phyloP scores from a whole-genome alignment of 176 grass and related monocot species.

The Triticum urartu region DNA sequence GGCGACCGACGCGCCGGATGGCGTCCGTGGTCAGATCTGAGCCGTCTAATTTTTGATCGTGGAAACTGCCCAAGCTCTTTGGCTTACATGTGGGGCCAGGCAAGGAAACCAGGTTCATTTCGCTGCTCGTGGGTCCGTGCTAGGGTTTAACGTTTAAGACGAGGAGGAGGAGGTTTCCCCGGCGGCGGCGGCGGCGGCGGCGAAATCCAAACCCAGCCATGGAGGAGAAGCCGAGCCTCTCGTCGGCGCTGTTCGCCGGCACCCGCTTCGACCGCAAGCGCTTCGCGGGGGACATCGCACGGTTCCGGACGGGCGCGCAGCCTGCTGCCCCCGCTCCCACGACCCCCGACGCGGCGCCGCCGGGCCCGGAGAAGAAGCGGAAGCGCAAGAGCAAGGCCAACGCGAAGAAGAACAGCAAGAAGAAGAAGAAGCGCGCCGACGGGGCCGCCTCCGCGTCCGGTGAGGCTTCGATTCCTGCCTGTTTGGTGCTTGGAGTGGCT shows the following conservation, averaged over 20 bases:
- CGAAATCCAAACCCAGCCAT: slow-evolving; percentile 1
- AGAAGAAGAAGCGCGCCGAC: slow-evolving; percentile 46
- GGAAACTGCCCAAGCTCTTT: neutral
- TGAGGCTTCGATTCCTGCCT: neutral
- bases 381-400: slow-evolving; percentile 57
- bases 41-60: neutral
- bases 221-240: slow-evolving; percentile 58
- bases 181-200: slow-evolving; percentile 20
- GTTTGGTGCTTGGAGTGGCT: neutral
- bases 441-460: slow-evolving; percentile 10
- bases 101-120: neutral
- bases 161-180: neutral
- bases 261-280: slow-evolving; percentile 74
- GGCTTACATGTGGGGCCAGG: neutral
- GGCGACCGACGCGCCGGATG: neutral
- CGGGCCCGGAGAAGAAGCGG: slow-evolving; percentile 53
- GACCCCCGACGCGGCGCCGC: neutral
- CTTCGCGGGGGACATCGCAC: slow-evolving; percentile 56
- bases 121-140: slow-evolving; percentile 16
- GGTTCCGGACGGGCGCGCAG: slow-evolving; percentile 35
- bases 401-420: slow-evolving; percentile 34
- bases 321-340: neutral
- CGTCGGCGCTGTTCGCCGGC: slow-evolving; percentile 72
- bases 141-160: slow-evolving; percentile 54
- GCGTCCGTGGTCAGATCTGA: neutral